phyloP scores from a whole-genome alignment of 371 early-diverging fungal species.

The Smittium culicis region DNA sequence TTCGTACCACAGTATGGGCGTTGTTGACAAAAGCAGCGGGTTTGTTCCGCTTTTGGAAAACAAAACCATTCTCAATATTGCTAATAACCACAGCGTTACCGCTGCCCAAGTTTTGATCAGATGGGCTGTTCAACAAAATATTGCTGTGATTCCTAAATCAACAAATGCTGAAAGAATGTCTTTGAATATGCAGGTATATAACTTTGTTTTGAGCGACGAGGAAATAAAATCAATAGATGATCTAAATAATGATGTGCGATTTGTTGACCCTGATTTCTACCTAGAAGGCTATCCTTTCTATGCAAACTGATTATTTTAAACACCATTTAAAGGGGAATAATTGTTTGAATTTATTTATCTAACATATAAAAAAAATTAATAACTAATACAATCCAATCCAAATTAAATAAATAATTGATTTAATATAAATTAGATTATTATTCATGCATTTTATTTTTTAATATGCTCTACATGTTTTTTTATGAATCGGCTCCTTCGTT shows the following conservation, averaged over 20 bases:
- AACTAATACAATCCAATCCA: no score
- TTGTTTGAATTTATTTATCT: no score
- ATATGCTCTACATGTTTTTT: no score
- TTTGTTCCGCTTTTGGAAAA: conserved; percentile 15
- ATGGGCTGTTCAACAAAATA: conserved; percentile 54
- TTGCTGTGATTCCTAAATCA: conserved; percentile 31
- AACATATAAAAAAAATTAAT: no score
- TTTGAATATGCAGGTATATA: conserved; percentile 22
- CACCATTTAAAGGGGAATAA: no score
- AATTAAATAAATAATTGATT: no score
- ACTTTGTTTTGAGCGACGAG: conserved; percentile 11
- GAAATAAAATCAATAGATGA: conserved; percentile 14
- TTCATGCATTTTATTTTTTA: no score
- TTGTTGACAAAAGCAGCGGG: conserved; percentile 9
- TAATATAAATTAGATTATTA: no score
- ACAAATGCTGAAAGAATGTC: no score
- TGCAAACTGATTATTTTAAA: no score
- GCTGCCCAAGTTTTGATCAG: conserved; percentile 61
- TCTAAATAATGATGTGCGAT: conserved; percentile 15
- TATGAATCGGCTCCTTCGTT: no score
- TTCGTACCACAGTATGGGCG: conserved; percentile 14
- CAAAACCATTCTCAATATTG: conserved; percentile 36
- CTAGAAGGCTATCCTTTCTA: conserved; percentile 14
- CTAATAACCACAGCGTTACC: conserved; percentile 42
- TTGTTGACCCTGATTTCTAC: conserved; percentile 20